Evolutionary conservation across 768 basidiomycete genomes (phyloP), one percentile per base, ranked within the genome.

Genomic region (Rhodotorula kratochvilovae): DNA sequence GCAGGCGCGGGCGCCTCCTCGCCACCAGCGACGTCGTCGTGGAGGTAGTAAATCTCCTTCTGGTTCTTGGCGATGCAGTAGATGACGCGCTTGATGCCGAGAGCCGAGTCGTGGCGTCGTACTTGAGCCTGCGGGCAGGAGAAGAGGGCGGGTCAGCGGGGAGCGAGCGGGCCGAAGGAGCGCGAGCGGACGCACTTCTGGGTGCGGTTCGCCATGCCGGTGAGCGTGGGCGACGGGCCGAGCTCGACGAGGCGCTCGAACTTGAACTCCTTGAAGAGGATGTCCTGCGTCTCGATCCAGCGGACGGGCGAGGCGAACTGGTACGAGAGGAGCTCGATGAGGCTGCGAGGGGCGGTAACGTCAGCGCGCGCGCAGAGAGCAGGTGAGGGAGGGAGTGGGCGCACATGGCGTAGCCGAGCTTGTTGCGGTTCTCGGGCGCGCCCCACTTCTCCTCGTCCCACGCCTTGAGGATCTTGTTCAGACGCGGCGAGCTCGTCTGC

Each of bases 201-300:
- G 1, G 92, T 95, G 43, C 92, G 87, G 12, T 85, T 85, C 1
- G 92, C 92, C 93, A 95, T 95, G 45, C 93, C 95, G 17, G 91
- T 92, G 64, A 99, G 85, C 17, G 93, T 97, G 3, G 96, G 96
- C 8, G 92, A 92, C 51, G 96, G 96, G 43, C 96, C 96, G 63
- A 99, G 83, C 80, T 99, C 96, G 77, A 99, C 89, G 77, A 98
- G 85, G 25, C 96, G 88, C 81, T 97, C 95, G 78, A 96, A 96
- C 56, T 84, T 84, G 84, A 87, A 96, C 16, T 87, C 81, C 17
- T 84, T 85, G 84, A 99, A 99, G 67, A 99, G 85, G 35, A 90
- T 85, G 78, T 99, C 96, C 79, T 99, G 96, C 0, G 95, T 99
- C 83, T 98, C 91, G 77, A 99, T 99, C 96, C 96, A 99, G 61